A percentile compares a stretch with the other conserved stretches of the same genome.
These are phyloP conservation scores for Macadamia tetraphylla DNA, from an alignment of 164 flowering plant genomes.

Conservation along the genomic window DNA sequence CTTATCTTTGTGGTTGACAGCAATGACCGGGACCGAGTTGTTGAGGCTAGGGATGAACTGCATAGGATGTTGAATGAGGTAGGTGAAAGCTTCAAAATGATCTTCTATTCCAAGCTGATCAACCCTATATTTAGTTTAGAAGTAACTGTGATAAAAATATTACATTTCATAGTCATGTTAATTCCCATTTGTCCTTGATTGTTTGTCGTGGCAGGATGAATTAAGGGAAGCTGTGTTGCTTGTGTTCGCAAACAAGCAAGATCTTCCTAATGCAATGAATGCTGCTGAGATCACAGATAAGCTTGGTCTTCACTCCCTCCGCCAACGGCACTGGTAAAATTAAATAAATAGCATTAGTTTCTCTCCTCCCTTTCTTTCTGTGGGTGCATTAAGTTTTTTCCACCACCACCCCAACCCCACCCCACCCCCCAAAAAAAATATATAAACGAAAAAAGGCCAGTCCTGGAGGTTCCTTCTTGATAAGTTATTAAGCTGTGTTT, in stretches of 20 bases:
- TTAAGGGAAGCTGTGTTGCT: background rate
- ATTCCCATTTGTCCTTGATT: background rate
- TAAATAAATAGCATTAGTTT: background rate
- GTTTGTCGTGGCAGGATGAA: background rate
- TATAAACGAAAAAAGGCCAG: too few species aligned
- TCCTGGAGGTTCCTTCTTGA: too few species aligned
- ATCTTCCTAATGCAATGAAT: background rate
- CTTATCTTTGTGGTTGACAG: constrained; percentile 79
- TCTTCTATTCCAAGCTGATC: background rate
- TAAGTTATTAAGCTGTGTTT: background rate
- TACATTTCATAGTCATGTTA: background rate
- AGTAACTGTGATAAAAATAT: background rate
- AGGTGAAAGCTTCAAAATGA: background rate
- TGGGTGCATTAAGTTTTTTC: too few species aligned
- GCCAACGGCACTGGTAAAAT: background rate
- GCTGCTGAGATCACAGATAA: constrained; percentile 1
- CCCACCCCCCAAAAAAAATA: too few species aligned
- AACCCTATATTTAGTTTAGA: background rate
- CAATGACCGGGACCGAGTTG: constrained; percentile 72
- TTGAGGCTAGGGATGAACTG: constrained; percentile 71
- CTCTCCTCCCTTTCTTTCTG: background rate
- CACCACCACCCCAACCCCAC: too few species aligned
- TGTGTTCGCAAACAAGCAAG: constrained; percentile 1
- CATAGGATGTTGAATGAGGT: constrained; percentile 82
- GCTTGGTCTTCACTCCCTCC: background rate